Percentiles rank a stretch among this genome's conserved stretches.
Conservation (phyloP, 2,329 filamentous ascomycete genomes). For the Botrytis paeoniae region DNA sequence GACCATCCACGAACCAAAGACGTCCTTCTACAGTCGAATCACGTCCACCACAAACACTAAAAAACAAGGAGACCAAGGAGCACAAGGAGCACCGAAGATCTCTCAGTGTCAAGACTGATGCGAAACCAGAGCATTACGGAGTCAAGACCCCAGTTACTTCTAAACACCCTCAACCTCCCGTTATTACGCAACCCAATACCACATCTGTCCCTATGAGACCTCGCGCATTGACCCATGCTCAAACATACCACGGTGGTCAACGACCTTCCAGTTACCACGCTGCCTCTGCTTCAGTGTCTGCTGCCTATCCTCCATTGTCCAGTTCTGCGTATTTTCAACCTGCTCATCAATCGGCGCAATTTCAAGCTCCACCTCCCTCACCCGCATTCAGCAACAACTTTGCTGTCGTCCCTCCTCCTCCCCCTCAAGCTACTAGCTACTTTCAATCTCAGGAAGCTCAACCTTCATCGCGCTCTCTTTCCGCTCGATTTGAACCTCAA, state of each 20-base stretch:
- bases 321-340: conserved; percentile 14
- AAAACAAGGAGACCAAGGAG: conserved; percentile 12
- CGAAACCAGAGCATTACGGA: conserved; percentile 14
- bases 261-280: conserved; percentile 18
- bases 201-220: conserved; percentile 12
- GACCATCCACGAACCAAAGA: background rate
- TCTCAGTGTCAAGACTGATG: conserved; percentile 13
- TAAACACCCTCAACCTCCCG: conserved; percentile 7
- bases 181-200: conserved; percentile 10
- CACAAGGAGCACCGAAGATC: conserved; percentile 16
- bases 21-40: conserved; percentile 10
- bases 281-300: background rate
- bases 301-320: conserved; percentile 17
- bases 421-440: background rate
- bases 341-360: conserved; percentile 5
- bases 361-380: conserved; percentile 18
- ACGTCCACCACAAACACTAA: conserved; percentile 7
- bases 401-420: background rate
- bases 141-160: conserved; percentile 2
- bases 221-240: conserved; percentile 11
- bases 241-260: conserved; percentile 3
- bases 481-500: conserved; percentile 30
- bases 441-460: conserved; percentile 6
- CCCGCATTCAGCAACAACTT: conserved; percentile 15
- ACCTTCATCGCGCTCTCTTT: conserved; percentile 25